A percentile compares a stretch with the other conserved stretches of the same genome.
These are phyloP conservation scores for Somion occarium DNA, from an alignment of 1,284 basidiomycete genomes.

Conservation along the genomic window DNA sequence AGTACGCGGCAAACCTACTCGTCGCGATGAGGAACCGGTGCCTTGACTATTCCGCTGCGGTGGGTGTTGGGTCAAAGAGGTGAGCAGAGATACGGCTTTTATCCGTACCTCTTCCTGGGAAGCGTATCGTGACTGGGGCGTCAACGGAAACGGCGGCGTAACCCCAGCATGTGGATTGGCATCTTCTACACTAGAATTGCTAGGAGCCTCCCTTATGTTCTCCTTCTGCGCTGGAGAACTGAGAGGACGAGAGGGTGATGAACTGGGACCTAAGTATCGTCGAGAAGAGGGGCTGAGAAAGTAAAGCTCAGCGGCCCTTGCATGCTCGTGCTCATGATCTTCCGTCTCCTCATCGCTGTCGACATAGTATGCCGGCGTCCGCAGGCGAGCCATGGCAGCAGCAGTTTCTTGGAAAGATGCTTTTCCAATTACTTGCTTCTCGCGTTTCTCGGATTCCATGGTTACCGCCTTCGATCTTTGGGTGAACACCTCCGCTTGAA, in stretches of 20 bases:
- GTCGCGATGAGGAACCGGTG: too few species aligned
- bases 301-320: constrained; percentile 18
- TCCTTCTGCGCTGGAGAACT: constrained; percentile 9
- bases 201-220: background rate
- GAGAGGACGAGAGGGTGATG: background rate
- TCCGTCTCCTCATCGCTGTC: constrained; percentile 24
- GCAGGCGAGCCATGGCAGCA: background rate
- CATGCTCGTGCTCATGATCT: constrained; percentile 19
- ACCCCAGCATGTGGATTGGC: too few species aligned
- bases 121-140: background rate
- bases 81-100: background rate
- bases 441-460: background rate
- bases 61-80: background rate
- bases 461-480: too few species aligned
- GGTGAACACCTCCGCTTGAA: background rate
- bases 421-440: background rate
- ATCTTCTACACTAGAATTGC: too few species aligned
- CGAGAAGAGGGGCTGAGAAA: too few species aligned
- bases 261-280: constrained; percentile 11
- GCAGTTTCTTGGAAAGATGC: background rate
- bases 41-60: background rate
- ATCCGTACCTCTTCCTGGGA: background rate
- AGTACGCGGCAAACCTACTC: too few species aligned
- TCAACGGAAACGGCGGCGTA: background rate
- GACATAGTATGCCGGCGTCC: background rate